Percentiles rank a stretch among this genome's conserved stretches.
phyloP scores from a whole-genome alignment of 2,329 filamentous ascomycete genomes.

The Arthrobotrys conoides region DNA sequence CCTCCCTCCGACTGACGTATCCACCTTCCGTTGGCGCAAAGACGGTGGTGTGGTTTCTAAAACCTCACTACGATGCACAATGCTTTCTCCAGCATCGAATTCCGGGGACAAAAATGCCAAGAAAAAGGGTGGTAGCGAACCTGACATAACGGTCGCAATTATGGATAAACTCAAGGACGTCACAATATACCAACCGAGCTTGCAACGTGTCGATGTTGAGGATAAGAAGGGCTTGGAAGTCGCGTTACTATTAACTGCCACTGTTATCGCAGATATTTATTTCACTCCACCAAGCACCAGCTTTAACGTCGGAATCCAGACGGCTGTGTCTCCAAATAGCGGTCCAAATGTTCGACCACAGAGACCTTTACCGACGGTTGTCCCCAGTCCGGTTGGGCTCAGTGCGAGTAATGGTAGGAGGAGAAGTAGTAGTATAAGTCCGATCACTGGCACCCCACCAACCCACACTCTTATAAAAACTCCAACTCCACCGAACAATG shows the following conservation, averaged over 20 bases:
- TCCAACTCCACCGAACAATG: constrained; percentile 46
- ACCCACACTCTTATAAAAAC: constrained; percentile 41
- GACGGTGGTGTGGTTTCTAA: constrained; percentile 63
- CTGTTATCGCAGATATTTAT: constrained; percentile 77
- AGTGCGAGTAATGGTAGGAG: constrained; percentile 65
- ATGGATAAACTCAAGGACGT: constrained; percentile 73
- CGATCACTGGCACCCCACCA: constrained; percentile 42
- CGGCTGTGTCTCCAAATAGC: constrained; percentile 15
- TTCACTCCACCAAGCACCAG: constrained; percentile 77
- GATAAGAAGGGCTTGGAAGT: constrained; percentile 94
- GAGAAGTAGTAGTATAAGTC: constrained; percentile 65
- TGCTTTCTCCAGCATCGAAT: constrained; percentile 61
- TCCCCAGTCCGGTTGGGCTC: constrained; percentile 11
- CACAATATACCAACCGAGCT: constrained; percentile 93
- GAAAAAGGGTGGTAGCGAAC: constrained; percentile 72
- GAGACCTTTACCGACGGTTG: constrained; percentile 54
- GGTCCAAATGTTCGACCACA: constrained; percentile 59
- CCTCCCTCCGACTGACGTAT: constrained; percentile 60
- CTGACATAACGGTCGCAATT: constrained; percentile 93
- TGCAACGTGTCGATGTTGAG: constrained; percentile 90
- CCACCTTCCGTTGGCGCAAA: constrained; percentile 64
- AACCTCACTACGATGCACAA: constrained; percentile 62
- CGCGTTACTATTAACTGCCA: constrained; percentile 76
- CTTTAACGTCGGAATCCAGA: constrained; percentile 79
- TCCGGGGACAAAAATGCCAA: constrained; percentile 45